These are phyloP conservation scores for Collybiopsis confluens DNA, from an alignment of 768 basidiomycete species.

Conservation along the genomic window DNA sequence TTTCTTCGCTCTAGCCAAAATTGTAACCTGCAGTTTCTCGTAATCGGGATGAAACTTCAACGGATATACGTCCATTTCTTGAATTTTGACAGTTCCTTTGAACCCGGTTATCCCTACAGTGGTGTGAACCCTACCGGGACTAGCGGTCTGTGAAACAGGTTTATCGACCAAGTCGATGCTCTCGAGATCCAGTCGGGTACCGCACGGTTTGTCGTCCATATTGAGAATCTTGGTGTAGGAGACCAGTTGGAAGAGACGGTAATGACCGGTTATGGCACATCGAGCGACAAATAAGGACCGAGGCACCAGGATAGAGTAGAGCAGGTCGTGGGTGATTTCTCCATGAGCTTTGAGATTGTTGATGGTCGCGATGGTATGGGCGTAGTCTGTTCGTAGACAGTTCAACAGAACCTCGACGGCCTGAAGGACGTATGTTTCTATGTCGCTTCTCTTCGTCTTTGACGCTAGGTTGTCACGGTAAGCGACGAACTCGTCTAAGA, in stretches of 20 bases:
- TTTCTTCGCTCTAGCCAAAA: conserved; percentile 49
- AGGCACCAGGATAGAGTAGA: conserved; percentile 55
- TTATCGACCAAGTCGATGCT: conserved; percentile 48
- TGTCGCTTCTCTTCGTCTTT: conserved; percentile 32
- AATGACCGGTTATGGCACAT: conserved; percentile 51
- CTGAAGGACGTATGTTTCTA: conserved; percentile 38
- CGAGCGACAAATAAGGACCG: conserved; percentile 44
- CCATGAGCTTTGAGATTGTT: conserved; percentile 44
- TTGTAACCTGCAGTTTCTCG: conserved; percentile 32
- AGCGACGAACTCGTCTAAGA: conserved; percentile 39
- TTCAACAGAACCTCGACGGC: conserved; percentile 47
- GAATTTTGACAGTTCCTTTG: conserved; percentile 49
- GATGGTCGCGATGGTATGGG: conserved; percentile 41
- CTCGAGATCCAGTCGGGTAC: conserved; percentile 45
- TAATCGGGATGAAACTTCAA: conserved; percentile 46
- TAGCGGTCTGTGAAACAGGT: conserved; percentile 26
- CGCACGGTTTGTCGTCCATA: conserved; percentile 28
- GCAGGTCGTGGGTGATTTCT: conserved; percentile 54
- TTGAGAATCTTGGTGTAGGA: conserved; percentile 30
- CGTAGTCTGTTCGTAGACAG: conserved; percentile 47
- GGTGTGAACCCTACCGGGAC: conserved; percentile 36
- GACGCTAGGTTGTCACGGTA: conserved; percentile 36
- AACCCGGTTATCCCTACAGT: conserved; percentile 37
- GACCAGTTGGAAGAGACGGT: conserved; percentile 43
- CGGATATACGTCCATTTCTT: conserved; percentile 47